phyloP scores from a whole-genome alignment of 1,284 basidiomycete species.

The Thelephora terrestris region DNA sequence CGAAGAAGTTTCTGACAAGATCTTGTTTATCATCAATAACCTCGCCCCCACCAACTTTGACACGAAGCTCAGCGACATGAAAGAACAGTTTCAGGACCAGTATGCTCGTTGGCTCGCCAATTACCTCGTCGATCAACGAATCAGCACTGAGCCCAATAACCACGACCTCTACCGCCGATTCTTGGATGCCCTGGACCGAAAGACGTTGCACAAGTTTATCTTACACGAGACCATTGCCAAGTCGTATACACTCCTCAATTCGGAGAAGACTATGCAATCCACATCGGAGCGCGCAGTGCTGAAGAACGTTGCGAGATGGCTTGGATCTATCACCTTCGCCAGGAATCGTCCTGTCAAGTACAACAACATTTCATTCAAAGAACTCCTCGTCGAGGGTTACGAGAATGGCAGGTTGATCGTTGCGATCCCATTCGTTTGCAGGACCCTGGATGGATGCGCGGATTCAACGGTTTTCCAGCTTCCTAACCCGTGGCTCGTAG shows the following conservation, averaged over 20 bases:
- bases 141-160: constrained; percentile 96
- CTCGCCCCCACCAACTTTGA: constrained; percentile 93
- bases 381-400: constrained; percentile 91
- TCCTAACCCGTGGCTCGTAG: constrained; percentile 98
- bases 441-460: constrained; percentile 86
- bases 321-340: constrained; percentile 89
- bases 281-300: constrained; percentile 80
- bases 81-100: constrained; percentile 67
- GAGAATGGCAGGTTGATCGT: constrained; percentile 88
- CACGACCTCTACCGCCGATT: constrained; percentile 93
- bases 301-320: constrained; percentile 95
- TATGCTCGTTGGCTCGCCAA: constrained; percentile 95
- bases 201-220: constrained; percentile 63
- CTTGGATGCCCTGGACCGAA: constrained; percentile 71
- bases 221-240: constrained; percentile 92
- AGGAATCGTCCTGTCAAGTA: constrained; percentile 89
- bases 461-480: constrained; percentile 89
- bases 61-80: constrained; percentile 77
- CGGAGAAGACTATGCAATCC: constrained; percentile 82
- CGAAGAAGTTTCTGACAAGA: constrained; percentile 86
- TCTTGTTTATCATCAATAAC: constrained; percentile 98
- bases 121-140: constrained; percentile 93
- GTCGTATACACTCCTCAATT: constrained; percentile 79
- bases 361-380: constrained; percentile 94
- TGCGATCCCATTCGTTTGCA: constrained; percentile 98